Conservation (phyloP, 140 eudicot species). For the Flaveria floridana region DNA sequence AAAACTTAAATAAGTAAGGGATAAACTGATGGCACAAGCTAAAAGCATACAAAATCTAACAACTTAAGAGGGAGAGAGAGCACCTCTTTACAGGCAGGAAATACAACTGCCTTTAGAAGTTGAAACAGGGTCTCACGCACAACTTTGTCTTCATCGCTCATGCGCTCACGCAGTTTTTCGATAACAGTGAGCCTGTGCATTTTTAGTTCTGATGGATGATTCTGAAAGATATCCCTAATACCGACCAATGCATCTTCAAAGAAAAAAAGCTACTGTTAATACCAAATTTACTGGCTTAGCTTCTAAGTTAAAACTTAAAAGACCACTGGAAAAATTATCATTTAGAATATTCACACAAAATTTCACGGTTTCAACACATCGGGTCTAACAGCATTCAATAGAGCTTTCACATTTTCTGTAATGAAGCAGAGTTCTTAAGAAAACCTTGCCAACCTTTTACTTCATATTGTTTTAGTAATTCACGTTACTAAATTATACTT, state of each 20-base stretch:
- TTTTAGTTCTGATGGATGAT: conserved; percentile 71
- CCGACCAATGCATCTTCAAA: conserved; percentile 85
- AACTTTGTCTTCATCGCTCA: conserved; percentile 80
- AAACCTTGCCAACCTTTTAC: no score
- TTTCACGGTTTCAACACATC: no score
- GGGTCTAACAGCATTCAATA: no score
- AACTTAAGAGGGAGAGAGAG: background rate
- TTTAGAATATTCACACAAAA: no score
- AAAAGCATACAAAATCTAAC: background rate
- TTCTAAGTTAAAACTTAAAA: conserved; percentile 2
- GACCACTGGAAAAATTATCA: background rate
- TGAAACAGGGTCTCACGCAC: conserved; percentile 90
- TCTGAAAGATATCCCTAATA: conserved; percentile 65
- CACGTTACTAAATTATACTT: no score
- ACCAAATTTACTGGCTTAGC: background rate
- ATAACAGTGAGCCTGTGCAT: conserved; percentile 71
- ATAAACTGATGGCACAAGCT: conserved; percentile 11
- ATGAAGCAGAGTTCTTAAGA: no score
- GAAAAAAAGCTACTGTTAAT: conserved; percentile 25
- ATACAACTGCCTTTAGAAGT: conserved; percentile 69
- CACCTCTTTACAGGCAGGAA: conserved; percentile 73
- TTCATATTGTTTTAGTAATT: no score
- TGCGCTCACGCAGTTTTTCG: conserved; percentile 94
- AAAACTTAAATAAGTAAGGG: conserved; percentile 6
- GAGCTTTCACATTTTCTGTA: no score